Conservation (phyloP, 306 rosid species). For the Fragaria nilgerrensis region DNA sequence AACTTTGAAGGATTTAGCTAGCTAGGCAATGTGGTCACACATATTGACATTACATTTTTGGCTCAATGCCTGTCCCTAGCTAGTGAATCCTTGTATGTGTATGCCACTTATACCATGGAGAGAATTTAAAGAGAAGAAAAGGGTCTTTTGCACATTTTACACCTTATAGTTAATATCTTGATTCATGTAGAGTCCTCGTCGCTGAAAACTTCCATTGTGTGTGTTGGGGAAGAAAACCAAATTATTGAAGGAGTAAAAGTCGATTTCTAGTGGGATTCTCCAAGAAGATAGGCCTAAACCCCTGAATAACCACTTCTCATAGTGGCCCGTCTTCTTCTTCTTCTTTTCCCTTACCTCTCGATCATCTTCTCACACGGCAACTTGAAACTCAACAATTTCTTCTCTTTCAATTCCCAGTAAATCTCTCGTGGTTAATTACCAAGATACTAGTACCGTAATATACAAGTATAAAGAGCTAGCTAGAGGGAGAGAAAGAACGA, state of each 20-base stretch:
- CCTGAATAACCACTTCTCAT: background rate
- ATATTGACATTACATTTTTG: too few relatives aligned
- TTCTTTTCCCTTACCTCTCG: background rate
- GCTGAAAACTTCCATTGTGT: background rate
- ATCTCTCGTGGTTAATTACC: background rate
- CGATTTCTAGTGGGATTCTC: background rate
- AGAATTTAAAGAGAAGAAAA: background rate
- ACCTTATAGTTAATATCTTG: background rate
- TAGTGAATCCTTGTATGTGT: background rate
- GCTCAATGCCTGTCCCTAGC: background rate
- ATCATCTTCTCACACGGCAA: background rate
- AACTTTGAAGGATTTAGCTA: too few relatives aligned
- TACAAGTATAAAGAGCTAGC: background rate
- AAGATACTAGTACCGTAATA: background rate
- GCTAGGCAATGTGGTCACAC: too few relatives aligned
- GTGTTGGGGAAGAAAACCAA: background rate
- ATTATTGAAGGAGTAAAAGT: background rate
- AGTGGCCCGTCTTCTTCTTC: background rate
- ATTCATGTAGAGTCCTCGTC: background rate
- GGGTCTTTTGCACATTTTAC: background rate
- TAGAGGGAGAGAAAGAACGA: background rate
- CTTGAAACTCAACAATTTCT: background rate
- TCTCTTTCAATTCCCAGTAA: background rate
- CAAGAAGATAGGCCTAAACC: too few relatives aligned
- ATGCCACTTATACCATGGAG: background rate